Evolutionary conservation across 139 green algal genomes (phyloP).

Genomic region (Limnomonas spitsbergensis): DNA sequence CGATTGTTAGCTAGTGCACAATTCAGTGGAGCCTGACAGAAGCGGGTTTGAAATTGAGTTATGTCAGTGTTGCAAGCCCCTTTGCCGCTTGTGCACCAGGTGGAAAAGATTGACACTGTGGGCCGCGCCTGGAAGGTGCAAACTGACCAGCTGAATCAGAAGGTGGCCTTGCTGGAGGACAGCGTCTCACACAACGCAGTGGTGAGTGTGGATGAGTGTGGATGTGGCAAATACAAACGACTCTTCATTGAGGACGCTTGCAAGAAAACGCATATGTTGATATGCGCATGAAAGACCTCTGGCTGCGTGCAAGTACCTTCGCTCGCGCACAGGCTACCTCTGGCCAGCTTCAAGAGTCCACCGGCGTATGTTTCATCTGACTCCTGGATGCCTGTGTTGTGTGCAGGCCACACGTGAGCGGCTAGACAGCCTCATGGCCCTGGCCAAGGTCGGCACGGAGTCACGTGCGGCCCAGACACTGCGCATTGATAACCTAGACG

Average conservation of each 20-base stretch:
- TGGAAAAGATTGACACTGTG: constrained; percentile 28
- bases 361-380: too few species aligned
- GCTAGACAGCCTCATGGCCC: constrained; percentile 34
- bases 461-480: constrained; percentile 26
- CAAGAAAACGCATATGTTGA: not conserved
- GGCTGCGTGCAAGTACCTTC: too few species aligned
- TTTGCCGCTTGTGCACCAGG: constrained; percentile 11
- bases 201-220: not conserved
- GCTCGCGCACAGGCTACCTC: too few species aligned
- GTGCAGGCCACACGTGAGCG: constrained; percentile 41
- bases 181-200: constrained; percentile 11
- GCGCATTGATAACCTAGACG: constrained; percentile 36
- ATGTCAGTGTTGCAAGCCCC: too few species aligned
- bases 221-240: not conserved
- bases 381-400: too few species aligned
- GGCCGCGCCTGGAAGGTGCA: constrained; percentile 13
- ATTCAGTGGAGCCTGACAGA: too few species aligned
- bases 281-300: too few species aligned
- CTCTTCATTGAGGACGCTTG: not conserved
- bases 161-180: constrained; percentile 29
- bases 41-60: too few species aligned
- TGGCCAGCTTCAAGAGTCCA: too few species aligned
- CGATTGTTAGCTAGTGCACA: too few species aligned
- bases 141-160: constrained; percentile 18
- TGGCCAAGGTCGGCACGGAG: constrained; percentile 26